Conservation (phyloP, 495 filamentous ascomycete genomes). For the Penicillium alfredii region DNA sequence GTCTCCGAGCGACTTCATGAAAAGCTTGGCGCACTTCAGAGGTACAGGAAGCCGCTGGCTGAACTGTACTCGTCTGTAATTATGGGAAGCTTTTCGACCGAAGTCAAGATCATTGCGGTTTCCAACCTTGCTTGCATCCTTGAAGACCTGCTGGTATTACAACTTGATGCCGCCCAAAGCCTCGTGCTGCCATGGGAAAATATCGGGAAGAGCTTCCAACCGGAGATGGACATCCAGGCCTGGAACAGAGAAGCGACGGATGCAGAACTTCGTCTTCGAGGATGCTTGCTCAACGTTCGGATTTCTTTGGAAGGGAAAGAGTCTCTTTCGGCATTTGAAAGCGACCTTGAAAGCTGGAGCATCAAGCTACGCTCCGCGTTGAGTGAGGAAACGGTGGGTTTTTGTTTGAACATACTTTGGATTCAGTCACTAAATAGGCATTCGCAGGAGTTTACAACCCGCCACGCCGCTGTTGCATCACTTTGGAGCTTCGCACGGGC, state of each 20-base stretch:
- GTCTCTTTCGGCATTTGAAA: constrained; percentile 8
- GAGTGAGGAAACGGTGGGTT: constrained; percentile 39
- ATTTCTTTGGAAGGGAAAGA: constrained; percentile 30
- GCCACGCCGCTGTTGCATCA: constrained; percentile 49
- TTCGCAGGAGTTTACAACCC: constrained; percentile 59
- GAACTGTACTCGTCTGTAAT: constrained; percentile 30
- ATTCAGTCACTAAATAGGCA: not conserved
- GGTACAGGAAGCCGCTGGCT: constrained; percentile 19
- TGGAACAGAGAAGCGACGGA: constrained; percentile 42
- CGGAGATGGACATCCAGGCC: constrained; percentile 16
- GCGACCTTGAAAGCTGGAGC: constrained; percentile 25
- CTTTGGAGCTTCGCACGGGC: constrained; percentile 30
- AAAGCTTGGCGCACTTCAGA: constrained; percentile 14
- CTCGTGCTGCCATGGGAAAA: constrained; percentile 24
- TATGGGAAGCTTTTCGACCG: constrained; percentile 19
- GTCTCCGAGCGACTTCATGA: constrained; percentile 30
- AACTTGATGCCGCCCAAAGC: constrained; percentile 5
- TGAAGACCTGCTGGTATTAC: constrained; percentile 20
- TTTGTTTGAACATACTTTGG: not conserved
- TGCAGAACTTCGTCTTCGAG: constrained; percentile 41
- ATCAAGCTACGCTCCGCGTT: constrained; percentile 34
- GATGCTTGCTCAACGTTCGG: constrained; percentile 53
- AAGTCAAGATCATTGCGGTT: constrained; percentile 29
- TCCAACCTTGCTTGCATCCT: constrained; percentile 33
- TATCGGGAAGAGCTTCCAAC: constrained; percentile 20